A percentile compares a stretch with the other conserved stretches of the same genome.
Evolutionary conservation across 129 eudicot species (phyloP).

Genomic region (Mikania micrantha): DNA sequence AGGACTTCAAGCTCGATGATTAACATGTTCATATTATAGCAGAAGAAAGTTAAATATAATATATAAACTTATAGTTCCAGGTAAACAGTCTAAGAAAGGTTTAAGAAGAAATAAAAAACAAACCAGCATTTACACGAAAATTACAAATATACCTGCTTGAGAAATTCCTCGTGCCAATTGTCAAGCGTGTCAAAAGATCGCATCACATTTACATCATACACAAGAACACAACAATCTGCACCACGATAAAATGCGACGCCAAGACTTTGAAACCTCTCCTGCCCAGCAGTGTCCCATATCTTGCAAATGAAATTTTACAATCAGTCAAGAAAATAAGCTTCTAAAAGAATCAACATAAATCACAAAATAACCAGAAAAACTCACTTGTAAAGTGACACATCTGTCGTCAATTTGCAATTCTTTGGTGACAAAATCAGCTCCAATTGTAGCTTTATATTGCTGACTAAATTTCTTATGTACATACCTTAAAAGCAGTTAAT

Average conservation of each 20-base stretch:
- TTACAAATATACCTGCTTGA: constrained; percentile 56
- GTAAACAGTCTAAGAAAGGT: not conserved
- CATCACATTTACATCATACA: constrained; percentile 32
- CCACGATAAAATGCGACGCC: constrained; percentile 97
- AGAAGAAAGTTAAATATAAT: not conserved
- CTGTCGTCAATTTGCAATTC: constrained; percentile 93
- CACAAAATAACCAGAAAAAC: constrained; percentile 12
- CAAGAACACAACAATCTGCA: constrained; percentile 84
- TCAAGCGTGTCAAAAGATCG: constrained; percentile 75
- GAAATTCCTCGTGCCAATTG: constrained; percentile 92
- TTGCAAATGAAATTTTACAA: constrained; percentile 12
- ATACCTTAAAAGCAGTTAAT: constrained; percentile 50
- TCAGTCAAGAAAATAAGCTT: constrained; percentile 5
- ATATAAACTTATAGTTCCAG: not conserved
- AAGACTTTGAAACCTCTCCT: constrained; percentile 94
- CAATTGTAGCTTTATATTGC: constrained; percentile 97
- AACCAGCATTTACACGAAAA: not conserved
- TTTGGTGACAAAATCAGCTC: constrained; percentile 96
- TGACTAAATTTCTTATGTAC: constrained; percentile 96
- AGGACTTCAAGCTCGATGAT: not conserved
- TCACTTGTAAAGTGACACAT: constrained; percentile 85
- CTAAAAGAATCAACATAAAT: not conserved
- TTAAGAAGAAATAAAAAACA: not conserved
- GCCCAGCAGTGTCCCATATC: constrained; percentile 99
- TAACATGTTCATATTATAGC: not conserved